Percentiles rank a stretch among this genome's conserved stretches.
phyloP scores from a whole-genome alignment of 2,329 filamentous ascomycete genomes.

The Penicillium fuscoglaucum region DNA sequence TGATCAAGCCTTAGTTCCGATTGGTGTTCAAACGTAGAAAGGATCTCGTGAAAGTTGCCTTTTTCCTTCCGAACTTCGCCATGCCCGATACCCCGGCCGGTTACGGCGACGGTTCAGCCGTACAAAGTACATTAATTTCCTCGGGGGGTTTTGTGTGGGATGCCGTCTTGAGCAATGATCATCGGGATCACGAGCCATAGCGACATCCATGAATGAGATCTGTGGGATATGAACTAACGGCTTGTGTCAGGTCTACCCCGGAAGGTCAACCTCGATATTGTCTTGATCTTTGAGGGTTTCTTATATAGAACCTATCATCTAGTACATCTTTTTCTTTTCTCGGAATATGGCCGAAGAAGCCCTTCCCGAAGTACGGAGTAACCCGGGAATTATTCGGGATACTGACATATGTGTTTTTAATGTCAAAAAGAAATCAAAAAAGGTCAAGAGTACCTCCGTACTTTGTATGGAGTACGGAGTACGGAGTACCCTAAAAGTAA shows the following conservation, averaged over 20 bases:
- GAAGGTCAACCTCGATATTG: background rate
- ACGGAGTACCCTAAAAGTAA: background rate
- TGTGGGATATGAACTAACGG: background rate
- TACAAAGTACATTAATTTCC: background rate
- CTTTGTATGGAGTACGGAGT: too few species aligned
- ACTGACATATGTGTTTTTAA: background rate
- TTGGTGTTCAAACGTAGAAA: background rate
- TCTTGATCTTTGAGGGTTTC: background rate
- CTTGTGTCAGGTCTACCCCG: background rate
- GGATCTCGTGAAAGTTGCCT: conserved; percentile 2
- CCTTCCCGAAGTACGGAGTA: background rate
- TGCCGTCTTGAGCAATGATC: conserved; percentile 2
- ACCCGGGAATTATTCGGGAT: background rate
- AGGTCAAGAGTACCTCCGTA: background rate
- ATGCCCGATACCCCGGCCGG: background rate
- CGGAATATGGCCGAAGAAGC: background rate
- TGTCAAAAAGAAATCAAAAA: background rate
- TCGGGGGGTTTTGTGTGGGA: background rate
- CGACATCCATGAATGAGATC: background rate
- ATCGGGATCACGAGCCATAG: background rate
- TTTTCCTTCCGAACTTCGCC: background rate
- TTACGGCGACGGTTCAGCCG: background rate
- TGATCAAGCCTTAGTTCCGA: background rate
- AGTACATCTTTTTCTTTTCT: background rate
- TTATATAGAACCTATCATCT: background rate